Evolutionary conservation across 2,329 filamentous ascomycete genomes (phyloP).

Genomic region (Stagonosporopsis chrysanthemi): DNA sequence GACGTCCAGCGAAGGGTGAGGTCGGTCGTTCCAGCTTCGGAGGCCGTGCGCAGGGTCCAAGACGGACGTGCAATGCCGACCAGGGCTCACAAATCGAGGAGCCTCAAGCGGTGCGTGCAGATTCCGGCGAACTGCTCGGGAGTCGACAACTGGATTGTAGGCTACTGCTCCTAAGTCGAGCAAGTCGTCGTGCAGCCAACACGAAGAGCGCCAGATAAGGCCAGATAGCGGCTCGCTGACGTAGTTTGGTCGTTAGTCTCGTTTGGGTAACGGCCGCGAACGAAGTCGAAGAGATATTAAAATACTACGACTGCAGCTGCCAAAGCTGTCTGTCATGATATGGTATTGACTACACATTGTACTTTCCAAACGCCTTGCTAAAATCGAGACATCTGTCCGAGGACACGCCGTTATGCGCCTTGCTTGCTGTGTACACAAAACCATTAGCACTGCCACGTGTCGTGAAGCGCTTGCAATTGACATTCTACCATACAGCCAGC

Average conservation of each 20-base stretch:
- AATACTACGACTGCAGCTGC: neutral
- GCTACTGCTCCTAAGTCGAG: neutral
- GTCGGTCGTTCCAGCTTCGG: conserved; percentile 11
- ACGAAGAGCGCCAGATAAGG: conserved; percentile 30
- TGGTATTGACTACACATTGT: neutral
- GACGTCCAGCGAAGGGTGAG: conserved; percentile 4
- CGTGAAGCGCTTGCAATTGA: neutral
- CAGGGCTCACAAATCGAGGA: conserved; percentile 6
- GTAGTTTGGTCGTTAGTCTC: conserved; percentile 10
- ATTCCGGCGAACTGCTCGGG: neutral
- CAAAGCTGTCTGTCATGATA: neutral
- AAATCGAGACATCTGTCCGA: neutral
- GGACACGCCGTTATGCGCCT: conserved; percentile 1
- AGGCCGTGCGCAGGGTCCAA: conserved; percentile 19
- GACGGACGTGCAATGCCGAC: conserved; percentile 11
- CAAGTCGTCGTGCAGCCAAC: conserved; percentile 10
- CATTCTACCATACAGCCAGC: neutral
- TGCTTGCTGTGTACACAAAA: conserved; percentile 7
- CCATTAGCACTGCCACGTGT: neutral
- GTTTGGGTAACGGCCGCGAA: neutral
- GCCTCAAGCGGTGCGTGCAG: conserved; percentile 8
- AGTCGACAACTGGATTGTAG: neutral
- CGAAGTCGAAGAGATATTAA: neutral
- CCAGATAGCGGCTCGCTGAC: conserved; percentile 12
- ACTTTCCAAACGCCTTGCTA: neutral